Evolutionary conservation across 495 filamentous ascomycete genomes (phyloP), one percentile per base, ranked within the genome.

Genomic region (Cercophora sp.): DNA sequence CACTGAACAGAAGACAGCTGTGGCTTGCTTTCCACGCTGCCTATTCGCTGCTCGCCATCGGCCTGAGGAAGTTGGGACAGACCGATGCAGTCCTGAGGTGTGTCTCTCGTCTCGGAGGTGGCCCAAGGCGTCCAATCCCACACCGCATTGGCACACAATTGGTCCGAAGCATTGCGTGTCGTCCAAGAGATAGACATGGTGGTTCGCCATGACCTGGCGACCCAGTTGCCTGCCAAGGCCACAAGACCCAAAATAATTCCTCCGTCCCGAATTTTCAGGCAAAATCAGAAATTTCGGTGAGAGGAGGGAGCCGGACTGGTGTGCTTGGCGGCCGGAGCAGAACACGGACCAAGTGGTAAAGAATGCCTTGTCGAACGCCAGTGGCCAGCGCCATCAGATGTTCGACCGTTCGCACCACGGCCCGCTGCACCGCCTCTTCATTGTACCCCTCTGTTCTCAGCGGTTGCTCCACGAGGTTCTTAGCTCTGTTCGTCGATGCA

Each of bases 201-300:
- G 50, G 27, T 36, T 24, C 32, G 50, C 39, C 22, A 52, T 16
- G 24, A 18, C 26, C 26, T 35, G 24, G 54, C 36, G 19, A 41
- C 26, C 32, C 48, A 40, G 11, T 13, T 20, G 19, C 35, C 2
- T n/a, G 51, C 40, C 56, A 27, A 54, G 46, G 40, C 40, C 56
- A 41, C 50, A 55, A 47, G 46, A 23, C 31, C 48, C 13, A n/a
- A 27, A 46, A 46, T n/a, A 26, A 26, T 2, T 46, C 4, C 6
- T 46, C 42, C 24, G n/a, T 25, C 46, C 52, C 46, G 47, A 53
- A 56, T 56, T 60, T 56, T 58, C 54, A 53, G 55, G 58, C 58
- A 61, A 55, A 59, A 54, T 34, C 23, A 25, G 44, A 40, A 58
- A 54, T 50, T 57, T 58, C 54, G 57, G 60, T 62, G 49, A 36